Evolutionary conservation across 2,329 filamentous ascomycete species (phyloP).

Genomic region (Triangularia verruculosa): DNA sequence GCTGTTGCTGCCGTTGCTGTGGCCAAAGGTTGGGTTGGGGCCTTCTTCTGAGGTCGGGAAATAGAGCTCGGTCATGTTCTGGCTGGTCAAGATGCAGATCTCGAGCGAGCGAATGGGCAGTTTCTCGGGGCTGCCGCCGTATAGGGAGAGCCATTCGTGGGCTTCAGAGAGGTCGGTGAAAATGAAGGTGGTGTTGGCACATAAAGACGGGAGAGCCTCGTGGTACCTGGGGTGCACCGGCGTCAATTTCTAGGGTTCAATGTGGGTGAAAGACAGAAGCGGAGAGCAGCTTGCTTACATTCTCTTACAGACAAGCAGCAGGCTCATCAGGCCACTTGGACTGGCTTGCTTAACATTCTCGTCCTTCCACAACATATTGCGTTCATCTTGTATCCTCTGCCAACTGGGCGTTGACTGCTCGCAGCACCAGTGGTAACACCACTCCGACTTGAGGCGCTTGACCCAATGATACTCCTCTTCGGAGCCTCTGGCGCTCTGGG

Average conservation of each 20-base stretch:
- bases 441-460: constrained; percentile 22
- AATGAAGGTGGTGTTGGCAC: constrained; percentile 29
- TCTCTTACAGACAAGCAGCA: constrained; percentile 30
- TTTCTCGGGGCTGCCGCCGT: constrained; percentile 13
- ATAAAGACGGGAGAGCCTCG: constrained; percentile 29
- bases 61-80: constrained; percentile 32
- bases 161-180: constrained; percentile 30
- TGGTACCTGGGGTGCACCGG: constrained; percentile 27
- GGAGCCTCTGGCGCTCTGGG: not conserved
- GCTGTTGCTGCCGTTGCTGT: not conserved
- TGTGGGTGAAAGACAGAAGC: not conserved
- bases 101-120: constrained; percentile 28
- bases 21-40: constrained; percentile 17
- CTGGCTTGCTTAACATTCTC: not conserved
- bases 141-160: constrained; percentile 26
- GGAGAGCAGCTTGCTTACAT: constrained; percentile 26
- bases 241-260: not conserved
- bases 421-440: constrained; percentile 27
- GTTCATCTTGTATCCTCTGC: not conserved
- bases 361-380: not conserved
- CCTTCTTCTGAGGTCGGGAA: constrained; percentile 14
- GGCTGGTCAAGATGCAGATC: constrained; percentile 27
- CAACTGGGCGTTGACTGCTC: constrained; percentile 14
- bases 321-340: constrained; percentile 17
- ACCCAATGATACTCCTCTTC: constrained; percentile 15